These are phyloP conservation scores for Cystobasidiaceae sp. DNA, from an alignment of 1,284 basidiomycete species.

Conservation along the genomic window DNA sequence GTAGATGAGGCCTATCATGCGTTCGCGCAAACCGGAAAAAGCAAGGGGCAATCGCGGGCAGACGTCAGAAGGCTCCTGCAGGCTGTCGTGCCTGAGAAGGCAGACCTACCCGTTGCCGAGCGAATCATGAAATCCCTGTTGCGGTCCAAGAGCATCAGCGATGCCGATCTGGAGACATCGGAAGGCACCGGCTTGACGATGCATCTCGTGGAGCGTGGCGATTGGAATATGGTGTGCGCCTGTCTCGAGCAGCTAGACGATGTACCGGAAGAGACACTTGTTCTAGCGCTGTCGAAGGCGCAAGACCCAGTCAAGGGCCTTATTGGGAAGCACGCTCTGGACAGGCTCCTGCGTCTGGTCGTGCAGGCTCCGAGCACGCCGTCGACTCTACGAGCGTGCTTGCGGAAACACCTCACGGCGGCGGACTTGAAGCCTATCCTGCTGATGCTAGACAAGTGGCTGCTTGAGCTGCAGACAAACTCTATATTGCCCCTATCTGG, in stretches of 20 bases:
- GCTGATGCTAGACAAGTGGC: neutral
- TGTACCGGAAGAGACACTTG: neutral
- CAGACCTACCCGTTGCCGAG: too few species aligned
- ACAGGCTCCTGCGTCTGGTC: neutral
- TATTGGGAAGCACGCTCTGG: neutral
- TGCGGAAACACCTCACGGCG: neutral
- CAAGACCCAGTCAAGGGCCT: neutral
- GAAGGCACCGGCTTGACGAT: slow-evolving; percentile 1
- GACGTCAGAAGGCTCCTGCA: too few species aligned
- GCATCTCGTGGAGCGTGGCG: neutral
- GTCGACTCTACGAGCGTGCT: neutral
- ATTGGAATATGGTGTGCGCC: neutral
- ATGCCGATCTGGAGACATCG: neutral
- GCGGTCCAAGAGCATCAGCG: neutral
- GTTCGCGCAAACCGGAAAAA: neutral
- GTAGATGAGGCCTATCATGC: neutral
- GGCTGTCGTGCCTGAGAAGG: too few species aligned
- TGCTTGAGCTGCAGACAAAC: neutral
- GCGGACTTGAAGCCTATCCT: neutral
- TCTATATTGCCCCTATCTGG: neutral
- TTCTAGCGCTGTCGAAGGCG: neutral
- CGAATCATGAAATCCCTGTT: too few species aligned
- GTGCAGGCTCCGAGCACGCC: neutral
- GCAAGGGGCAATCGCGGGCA: too few species aligned
- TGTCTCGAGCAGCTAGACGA: neutral